These are phyloP conservation scores for Phytophthora sp. DNA, from an alignment of 352 stramenopile species.

Conservation along the genomic window DNA sequence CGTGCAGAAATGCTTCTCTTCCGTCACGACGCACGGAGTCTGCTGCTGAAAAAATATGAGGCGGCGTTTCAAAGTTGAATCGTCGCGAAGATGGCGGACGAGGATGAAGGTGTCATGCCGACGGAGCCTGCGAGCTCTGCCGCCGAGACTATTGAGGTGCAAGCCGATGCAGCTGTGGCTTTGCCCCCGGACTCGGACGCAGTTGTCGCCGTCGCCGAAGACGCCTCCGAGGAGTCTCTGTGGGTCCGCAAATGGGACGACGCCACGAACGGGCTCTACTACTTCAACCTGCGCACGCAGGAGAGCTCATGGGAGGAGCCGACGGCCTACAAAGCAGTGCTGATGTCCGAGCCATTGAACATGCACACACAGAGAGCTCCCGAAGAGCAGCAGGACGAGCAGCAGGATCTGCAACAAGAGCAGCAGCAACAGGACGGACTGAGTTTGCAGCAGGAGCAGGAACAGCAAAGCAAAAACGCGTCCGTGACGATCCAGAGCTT, in stretches of 20 bases:
- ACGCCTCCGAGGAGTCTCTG: constrained; percentile 8
- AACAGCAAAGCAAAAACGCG: constrained; percentile 6
- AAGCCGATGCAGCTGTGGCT: background rate
- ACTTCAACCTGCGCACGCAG: constrained; percentile 42
- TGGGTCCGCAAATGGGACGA: constrained; percentile 46
- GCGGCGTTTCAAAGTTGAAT: too few relatives aligned
- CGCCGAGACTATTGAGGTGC: background rate
- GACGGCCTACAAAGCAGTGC: constrained; percentile 23
- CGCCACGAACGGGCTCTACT: constrained; percentile 29
- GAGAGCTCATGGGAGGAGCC: constrained; percentile 40
- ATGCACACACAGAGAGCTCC: constrained; percentile 3
- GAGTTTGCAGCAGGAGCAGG: background rate
- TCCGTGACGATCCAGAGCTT: constrained; percentile 44
- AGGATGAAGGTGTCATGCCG: background rate
- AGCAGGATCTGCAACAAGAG: background rate
- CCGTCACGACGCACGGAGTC: too few relatives aligned
- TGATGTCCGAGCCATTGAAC: constrained; percentile 25
- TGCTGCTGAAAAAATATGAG: too few relatives aligned
- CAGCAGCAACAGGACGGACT: constrained; percentile 1
- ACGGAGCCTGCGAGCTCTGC: background rate
- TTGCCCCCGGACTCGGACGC: background rate
- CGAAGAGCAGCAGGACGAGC: background rate
- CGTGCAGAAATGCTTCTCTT: too few relatives aligned
- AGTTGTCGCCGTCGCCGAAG: background rate
- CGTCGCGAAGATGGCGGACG: constrained; percentile 1